Conservation (phyloP, 352 stramenopile species). For the Phytophthora boehmeriae region DNA sequence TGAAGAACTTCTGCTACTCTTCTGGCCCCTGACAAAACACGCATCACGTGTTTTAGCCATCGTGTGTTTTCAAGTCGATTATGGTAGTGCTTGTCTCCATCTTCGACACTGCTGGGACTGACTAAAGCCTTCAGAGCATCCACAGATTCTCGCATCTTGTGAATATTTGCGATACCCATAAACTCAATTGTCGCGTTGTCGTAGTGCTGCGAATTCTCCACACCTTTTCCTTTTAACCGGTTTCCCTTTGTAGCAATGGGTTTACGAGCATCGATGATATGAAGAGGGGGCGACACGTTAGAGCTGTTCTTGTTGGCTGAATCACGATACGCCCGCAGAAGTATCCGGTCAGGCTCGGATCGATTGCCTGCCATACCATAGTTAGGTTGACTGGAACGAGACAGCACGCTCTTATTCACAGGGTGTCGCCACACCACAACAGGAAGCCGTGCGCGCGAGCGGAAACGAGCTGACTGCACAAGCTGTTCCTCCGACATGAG, state of each 20-base stretch:
- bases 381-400: constrained; percentile 94
- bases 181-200: constrained; percentile 95
- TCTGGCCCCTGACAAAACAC: constrained; percentile 72
- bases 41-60: constrained; percentile 97
- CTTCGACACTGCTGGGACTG: constrained; percentile 80
- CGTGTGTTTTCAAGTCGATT: constrained; percentile 92
- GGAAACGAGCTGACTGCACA: constrained; percentile 89
- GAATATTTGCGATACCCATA: constrained; percentile 99
- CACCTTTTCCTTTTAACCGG: constrained; percentile 87
- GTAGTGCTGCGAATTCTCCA: constrained; percentile 98
- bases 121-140: constrained; percentile 84
- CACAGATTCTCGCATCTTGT: constrained; percentile 97
- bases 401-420: constrained; percentile 93
- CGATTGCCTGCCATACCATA: constrained; percentile 96
- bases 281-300: constrained; percentile 68
- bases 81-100: constrained; percentile 90
- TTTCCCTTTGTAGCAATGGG: constrained; percentile 85
- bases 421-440: constrained; percentile 93
- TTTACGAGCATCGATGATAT: constrained; percentile 88
- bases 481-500: constrained; percentile 94
- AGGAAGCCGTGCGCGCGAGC: constrained; percentile 91
- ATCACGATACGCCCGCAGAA: constrained; percentile 88
- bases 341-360: constrained; percentile 91
- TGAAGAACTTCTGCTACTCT: constrained; percentile 84
- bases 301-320: constrained; percentile 79